Base-by-base conservation (phyloP, 768 basidiomycete genomes). In the Termitomyces sp. region DNA sequence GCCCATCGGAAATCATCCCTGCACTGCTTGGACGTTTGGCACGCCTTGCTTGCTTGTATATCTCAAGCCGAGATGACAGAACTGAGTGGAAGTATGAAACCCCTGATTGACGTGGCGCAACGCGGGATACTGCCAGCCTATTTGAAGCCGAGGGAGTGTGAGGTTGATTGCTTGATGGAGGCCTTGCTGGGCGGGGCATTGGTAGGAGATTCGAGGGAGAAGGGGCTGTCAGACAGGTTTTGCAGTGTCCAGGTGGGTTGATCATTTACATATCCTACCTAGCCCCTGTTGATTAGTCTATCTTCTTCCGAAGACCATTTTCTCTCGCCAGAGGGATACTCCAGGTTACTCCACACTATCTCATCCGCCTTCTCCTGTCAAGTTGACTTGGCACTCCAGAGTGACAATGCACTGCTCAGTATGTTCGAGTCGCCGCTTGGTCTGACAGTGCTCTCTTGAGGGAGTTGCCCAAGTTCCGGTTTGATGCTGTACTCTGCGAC, bases 111-210 rank as follows among this genome's bases (percentile, higher is more conserved):
- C 22, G 77, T 76, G 0, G 71, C 72, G 1, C 64, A 72, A 37
- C 62, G 65, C 12, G 69, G 67, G 11, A 44, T 60, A 1, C 69
- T 87, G 3, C 78, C 83, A 1, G 56, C 32, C 7, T 74, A 78
- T 60, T 63, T 87, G 21, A 75, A 63, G 54, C 80, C 83, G 8
- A 62, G 63, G 37, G 69, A 53, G 2, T 67, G 68, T 15, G 74
- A 79, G 53, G 69, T 87, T 49, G 82, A 85, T 53, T 64, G 44
- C 2, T 56, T 80, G 1, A 67, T 80, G 2, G 70, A 70, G 1
- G 59, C 58, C 11, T 50, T 82, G 37, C 65, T 84, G 11, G 69
- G 70, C 3, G 65, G 73, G 14, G 72, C 71, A 0, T 57, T 80
- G 6, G 63, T 59, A 2, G 70, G 65, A 0, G 64, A 65, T 24